A percentile compares a stretch with the other conserved stretches of the same genome.
These are phyloP conservation scores for Santalum album DNA, from an alignment of 164 flowering plant genomes.

Conservation along the genomic window DNA sequence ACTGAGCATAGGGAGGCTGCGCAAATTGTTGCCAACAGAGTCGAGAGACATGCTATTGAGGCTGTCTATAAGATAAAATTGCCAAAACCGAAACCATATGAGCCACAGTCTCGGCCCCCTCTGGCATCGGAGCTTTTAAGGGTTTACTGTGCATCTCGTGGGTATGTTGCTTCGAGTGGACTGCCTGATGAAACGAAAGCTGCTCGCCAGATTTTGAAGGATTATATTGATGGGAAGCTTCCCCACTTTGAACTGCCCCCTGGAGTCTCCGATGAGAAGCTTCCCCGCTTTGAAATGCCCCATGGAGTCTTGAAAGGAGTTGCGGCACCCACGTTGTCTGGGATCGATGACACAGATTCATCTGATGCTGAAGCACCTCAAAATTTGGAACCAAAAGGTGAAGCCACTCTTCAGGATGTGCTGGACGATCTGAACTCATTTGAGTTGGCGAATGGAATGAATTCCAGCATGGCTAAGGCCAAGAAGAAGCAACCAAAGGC, in stretches of 20 bases:
- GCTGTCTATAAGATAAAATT: conserved; percentile 56
- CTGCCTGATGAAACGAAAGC: conserved; percentile 91
- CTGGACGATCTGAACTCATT: conserved; percentile 65
- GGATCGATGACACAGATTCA: conserved; percentile 19
- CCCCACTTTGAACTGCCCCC: conserved; percentile 81
- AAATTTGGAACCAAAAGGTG: conserved; percentile 12
- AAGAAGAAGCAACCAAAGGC: conserved; percentile 30
- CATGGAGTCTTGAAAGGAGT: conserved; percentile 38
- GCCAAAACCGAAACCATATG: conserved; percentile 88
- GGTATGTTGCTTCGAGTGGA: conserved; percentile 81
- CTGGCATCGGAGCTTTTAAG: conserved; percentile 65
- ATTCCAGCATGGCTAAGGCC: conserved; percentile 21
- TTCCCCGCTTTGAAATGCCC: conserved; percentile 75
- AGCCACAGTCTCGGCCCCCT: conserved; percentile 73
- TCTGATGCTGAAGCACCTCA: conserved; percentile 26
- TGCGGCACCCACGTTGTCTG: conserved; percentile 9
- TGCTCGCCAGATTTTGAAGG: conserved; percentile 76
- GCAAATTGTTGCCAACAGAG: conserved; percentile 78
- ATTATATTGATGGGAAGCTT: conserved; percentile 83
- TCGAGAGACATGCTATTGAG: conserved; percentile 58
- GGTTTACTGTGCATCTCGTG: conserved; percentile 81
- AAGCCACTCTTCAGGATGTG: conserved; percentile 31
- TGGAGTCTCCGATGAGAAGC: conserved; percentile 27
- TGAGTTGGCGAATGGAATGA: conserved; percentile 54
- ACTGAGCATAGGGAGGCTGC: conserved; percentile 84